Base-by-base conservation (phyloP, 1,284 basidiomycete species). In the Cutaneotrichosporon sp. region DNA sequence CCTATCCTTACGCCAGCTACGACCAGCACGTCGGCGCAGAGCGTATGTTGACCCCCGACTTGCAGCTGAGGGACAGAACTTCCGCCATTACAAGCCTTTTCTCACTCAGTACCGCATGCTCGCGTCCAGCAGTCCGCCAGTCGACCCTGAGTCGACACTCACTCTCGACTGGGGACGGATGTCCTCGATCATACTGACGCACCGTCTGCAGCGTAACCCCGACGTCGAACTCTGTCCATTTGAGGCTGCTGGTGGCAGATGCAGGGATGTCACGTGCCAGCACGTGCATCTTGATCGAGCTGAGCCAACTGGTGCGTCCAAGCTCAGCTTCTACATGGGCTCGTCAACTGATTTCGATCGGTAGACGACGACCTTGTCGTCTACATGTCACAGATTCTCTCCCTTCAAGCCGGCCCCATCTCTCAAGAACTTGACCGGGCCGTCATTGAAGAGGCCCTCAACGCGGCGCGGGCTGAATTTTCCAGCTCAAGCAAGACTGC, bases 71-170 rank as follows among this genome's bases (percentile, higher is more conserved):
- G 46, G 2, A 14, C 58, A 67, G 62, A 49, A 38, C 22, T 65
- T 65, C 36, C 57, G 42, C 13, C 58, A 66, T 4, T 77, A 77
- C 62, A 56, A 67, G 16, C 69, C 76, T 2, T 58, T 78, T 16
- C 69, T 76, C 3, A 51, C 65, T 7, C 72, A 70, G 22, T 78
- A 78, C 57, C 76, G 73, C n/a, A 72, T 73, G 53, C 69, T 79
- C 6, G 38, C 62, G 16, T 32, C 59, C n/a, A 31, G 5, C 51
- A n/a, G 14, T 14, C 18, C 30, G 30, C 51, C 53, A 16, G 13
- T 47, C 14, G 31, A 16, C 26, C 22, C 46, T 47, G 46, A 31
- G 26, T 22, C 18, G n/a, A 42, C 40, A 42, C 55, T 56, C 26
- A 56, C 55, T 32, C 58, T 75, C 60, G 72, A 77, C 63, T 62